A percentile compares a stretch with the other conserved stretches of the same genome.
These are phyloP conservation scores for Clavispora phyllophila DNA, from an alignment of 805 yeast genomes.

Conservation along the genomic window DNA sequence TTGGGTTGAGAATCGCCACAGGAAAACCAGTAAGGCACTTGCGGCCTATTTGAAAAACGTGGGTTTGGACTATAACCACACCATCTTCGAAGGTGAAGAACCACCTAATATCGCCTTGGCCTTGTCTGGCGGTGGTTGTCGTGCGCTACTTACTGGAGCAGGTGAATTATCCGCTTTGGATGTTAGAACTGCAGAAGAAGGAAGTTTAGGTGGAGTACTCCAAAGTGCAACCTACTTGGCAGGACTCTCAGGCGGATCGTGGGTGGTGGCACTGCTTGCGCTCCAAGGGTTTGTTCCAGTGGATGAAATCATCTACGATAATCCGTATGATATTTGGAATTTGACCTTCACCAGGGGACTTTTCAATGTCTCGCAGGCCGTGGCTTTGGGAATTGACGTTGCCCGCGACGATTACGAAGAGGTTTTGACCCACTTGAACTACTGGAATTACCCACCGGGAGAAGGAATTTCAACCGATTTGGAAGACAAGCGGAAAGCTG, in stretches of 20 bases:
- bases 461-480: slow-evolving; percentile 49
- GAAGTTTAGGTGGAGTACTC: slow-evolving; percentile 69
- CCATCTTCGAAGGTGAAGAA: neutral
- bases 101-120: slow-evolving; percentile 24
- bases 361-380: slow-evolving; percentile 17
- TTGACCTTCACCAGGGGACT: slow-evolving; percentile 25
- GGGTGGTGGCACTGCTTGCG: slow-evolving; percentile 69
- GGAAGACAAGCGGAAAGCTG: slow-evolving; percentile 45
- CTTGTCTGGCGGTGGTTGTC: slow-evolving; percentile 33
- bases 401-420: slow-evolving; percentile 19
- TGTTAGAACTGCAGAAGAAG: slow-evolving; percentile 20
- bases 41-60: slow-evolving; percentile 6
- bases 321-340: slow-evolving; percentile 33
- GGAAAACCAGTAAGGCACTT: slow-evolving; percentile 12
- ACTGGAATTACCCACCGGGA: slow-evolving; percentile 32
- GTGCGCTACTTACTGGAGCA: slow-evolving; percentile 30
- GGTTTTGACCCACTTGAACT: slow-evolving; percentile 25
- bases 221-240: slow-evolving; percentile 67
- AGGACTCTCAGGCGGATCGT: slow-evolving; percentile 82
- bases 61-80: slow-evolving; percentile 5
- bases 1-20: slow-evolving; percentile 41
- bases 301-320: slow-evolving; percentile 44
- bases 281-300: slow-evolving; percentile 71
- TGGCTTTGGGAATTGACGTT: slow-evolving; percentile 16
- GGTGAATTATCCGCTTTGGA: slow-evolving; percentile 16